Evolutionary conservation across 1,284 basidiomycete species (phyloP), one percentile per base, ranked within the genome.

Genomic region (Cutaneotrichosporon mucoides): DNA sequence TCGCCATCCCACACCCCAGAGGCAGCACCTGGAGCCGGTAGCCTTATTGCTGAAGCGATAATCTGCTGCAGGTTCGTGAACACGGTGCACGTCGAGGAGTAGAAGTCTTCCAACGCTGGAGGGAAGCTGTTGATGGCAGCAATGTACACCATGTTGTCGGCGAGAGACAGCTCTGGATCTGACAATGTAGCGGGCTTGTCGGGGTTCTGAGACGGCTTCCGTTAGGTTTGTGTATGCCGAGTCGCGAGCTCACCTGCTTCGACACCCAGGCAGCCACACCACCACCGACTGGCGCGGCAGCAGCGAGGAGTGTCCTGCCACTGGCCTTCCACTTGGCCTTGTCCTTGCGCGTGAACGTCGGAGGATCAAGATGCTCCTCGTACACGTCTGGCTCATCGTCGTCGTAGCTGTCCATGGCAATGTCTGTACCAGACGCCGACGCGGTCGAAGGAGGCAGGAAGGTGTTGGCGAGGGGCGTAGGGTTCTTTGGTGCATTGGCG

Each of bases 41-140:
- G 56, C 35, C 68, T 59, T 11, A 69, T 54, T 1, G 67, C 66
- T 12, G 67, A 61, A 2, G 70, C 70, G 3, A 73, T 64, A 16
- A 77, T 73, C 33, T 66, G 63, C 57, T 75, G 78, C 8, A 79
- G 59, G 0, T 76, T 76, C 5, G 66, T 70, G 64, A 79, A 79
- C 42, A 79, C 67, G 4, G 76, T 75, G 59, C 76, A 76, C 0
- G 78, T 74, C 51, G 76, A 72, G 40, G 71, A 69, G 60, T 74
- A 79, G 43, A 79, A 65, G 37, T 60, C 62, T 44, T 68, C 42
- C 5, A 75, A 52, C 4, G 72, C 55, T 2, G 64, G 40, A 0
- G 73, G 60, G 34, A 76, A 63, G n/a, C 57, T 63, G 53, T 68
- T 63, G 15, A 66, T 59, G 0, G 67, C 42, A 5, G 51, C 34